phyloP scores from a whole-genome alignment of 2,329 filamentous ascomycete species.

The Fusarium nelsonii region DNA sequence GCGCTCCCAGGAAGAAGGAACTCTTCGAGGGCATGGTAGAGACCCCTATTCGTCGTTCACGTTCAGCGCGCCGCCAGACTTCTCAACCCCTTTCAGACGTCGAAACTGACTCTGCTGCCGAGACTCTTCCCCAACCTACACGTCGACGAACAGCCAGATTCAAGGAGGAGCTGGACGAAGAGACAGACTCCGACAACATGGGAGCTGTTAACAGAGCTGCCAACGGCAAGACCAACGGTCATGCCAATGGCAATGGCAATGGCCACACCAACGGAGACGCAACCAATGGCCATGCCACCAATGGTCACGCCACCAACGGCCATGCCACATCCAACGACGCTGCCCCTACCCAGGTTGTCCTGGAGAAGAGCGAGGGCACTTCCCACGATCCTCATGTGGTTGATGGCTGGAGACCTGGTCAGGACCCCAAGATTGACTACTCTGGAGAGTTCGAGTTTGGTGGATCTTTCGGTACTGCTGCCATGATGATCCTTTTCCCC shows the following conservation, averaged over 20 bases:
- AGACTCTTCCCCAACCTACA: conserved; percentile 54
- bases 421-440: conserved; percentile 72
- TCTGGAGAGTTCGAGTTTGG: conserved; percentile 85
- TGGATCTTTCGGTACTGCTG: conserved; percentile 80
- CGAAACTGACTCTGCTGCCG: conserved; percentile 62
- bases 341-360: conserved; percentile 20
- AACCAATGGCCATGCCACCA: conserved; percentile 43
- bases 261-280: conserved; percentile 30
- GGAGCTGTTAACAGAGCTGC: conserved; percentile 46
- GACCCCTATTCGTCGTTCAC: conserved; percentile 63
- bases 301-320: conserved; percentile 45
- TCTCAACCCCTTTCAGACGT: conserved; percentile 61
- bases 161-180: conserved; percentile 63
- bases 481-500: conserved; percentile 96
- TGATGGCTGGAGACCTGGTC: conserved; percentile 70
- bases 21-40: conserved; percentile 72
- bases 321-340: conserved; percentile 32
- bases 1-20: conserved; percentile 67
- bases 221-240: conserved; percentile 46
- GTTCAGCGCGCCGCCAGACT: conserved; percentile 64
- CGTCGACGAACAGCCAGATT: conserved; percentile 65
- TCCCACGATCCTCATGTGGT: conserved; percentile 45
- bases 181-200: conserved; percentile 49
- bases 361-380: conserved; percentile 40
- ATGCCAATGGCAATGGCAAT: conserved; percentile 24